Evolutionary conservation across 2,329 filamentous ascomycete species (phyloP), one percentile per base, ranked within the genome.

Genomic region (Penicillium psychrosexuale): DNA sequence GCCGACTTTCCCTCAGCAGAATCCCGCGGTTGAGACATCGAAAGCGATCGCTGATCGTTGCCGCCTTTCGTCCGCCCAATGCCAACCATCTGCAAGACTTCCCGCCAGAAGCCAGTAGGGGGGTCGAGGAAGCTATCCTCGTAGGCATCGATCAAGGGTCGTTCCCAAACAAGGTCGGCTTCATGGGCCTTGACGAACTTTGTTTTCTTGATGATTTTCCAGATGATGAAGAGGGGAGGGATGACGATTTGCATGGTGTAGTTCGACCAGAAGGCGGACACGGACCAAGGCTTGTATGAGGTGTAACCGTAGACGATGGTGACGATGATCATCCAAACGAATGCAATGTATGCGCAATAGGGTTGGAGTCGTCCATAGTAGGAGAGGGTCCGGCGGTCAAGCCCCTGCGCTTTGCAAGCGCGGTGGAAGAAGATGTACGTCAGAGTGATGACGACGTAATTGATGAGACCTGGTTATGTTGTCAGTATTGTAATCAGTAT

Each of bases 171-270:
- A 15, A 87, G 75, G 63, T 87, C 84, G 3, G 79, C 78, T 64
- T 88, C 80, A 5, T 75, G 66, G 0, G 84, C 74, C 2, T 72
- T 72, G 17, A 85, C 74, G 48, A 82, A 74, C 56, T 77, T 78
- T 1, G 85, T 88, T 53, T 75, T 76, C 74, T 85, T 83, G 67
- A 84, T 19, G 1, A 88, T 8, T 72, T 89, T 90, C 84, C 84
- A 90, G 62, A 77, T 76, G 19, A 80, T 49, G 66, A 81, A 87
- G 28, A 84, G 71, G 34, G 82, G 66, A 8, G 80, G 77, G 0
- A 79, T 78, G 24, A 85, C 70, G 13, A 84, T 69, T 56, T 81
- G 73, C 80, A 84, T 83, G 28, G 79, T 80, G 70, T 84, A 85
- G 73, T 82, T 81, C 17, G 76, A 66, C 70, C 76, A 78, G 66